phyloP scores from a whole-genome alignment of 805 yeast species.

The Candida multigemmis region DNA sequence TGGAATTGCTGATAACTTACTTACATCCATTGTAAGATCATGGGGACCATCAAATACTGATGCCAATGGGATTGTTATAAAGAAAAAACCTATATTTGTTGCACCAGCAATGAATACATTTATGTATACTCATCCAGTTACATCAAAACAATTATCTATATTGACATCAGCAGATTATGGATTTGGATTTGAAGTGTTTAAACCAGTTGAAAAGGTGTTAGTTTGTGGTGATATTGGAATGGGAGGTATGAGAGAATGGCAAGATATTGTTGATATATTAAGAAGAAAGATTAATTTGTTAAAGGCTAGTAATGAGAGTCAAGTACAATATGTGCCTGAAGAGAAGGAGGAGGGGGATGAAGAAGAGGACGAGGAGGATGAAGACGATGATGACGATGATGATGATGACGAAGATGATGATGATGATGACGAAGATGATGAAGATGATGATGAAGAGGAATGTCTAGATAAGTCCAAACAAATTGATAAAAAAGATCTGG shows the following conservation, averaged over 20 bases:
- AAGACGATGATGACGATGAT: constrained; percentile 27
- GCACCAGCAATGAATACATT: constrained; percentile 43
- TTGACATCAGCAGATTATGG: constrained; percentile 26
- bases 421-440: constrained; percentile 29
- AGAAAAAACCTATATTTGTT: constrained; percentile 33
- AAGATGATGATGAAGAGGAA: constrained; percentile 23
- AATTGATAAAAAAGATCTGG: too few relatives aligned
- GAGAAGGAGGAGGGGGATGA: constrained; percentile 16
- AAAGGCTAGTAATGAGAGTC: constrained; percentile 15
- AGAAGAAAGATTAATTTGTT: constrained; percentile 22
- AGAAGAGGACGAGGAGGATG: constrained; percentile 24
- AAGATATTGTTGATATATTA: constrained; percentile 33
- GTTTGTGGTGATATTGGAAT: constrained; percentile 41
- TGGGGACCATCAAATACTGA: constrained; percentile 19
- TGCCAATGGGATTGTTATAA: constrained; percentile 2
- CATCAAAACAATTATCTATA: constrained; percentile 27
- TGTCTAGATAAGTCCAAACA: constrained; percentile 12
- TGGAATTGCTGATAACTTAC: constrained; percentile 35
- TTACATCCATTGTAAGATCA: constrained; percentile 31
- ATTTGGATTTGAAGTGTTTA: constrained; percentile 33
- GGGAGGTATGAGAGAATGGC: constrained; percentile 45
- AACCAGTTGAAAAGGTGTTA: constrained; percentile 38
- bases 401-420: constrained; percentile 30
- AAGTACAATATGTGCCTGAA: constrained; percentile 3
- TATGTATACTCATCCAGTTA: constrained; percentile 39